A percentile compares a stretch with the other conserved stretches of the same genome.
These are phyloP conservation scores for Globisporangium radiosum DNA, from an alignment of 352 stramenopile genomes.

Conservation along the genomic window DNA sequence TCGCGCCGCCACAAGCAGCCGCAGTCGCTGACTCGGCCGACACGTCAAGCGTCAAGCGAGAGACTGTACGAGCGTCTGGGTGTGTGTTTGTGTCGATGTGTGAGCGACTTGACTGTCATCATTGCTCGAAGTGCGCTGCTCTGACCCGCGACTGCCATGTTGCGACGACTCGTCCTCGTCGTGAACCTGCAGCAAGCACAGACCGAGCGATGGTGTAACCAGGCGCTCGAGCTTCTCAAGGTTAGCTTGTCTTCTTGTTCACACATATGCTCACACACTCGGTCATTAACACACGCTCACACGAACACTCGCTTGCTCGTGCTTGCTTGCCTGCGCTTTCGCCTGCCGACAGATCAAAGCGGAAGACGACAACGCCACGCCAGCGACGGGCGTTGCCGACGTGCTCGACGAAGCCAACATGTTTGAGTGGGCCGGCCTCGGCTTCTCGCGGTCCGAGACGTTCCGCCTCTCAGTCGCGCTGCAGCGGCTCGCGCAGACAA, in stretches of 20 bases:
- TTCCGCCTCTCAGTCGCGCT: conserved; percentile 66
- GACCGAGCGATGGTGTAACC: conserved; percentile 60
- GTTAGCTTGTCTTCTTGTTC: conserved; percentile 4
- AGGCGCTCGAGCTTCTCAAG: conserved; percentile 54
- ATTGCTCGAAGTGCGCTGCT: background rate
- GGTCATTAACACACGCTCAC: background rate
- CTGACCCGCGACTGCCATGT: no score
- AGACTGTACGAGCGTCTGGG: conserved; percentile 32
- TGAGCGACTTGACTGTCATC: background rate
- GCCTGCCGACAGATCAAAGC: conserved; percentile 26
- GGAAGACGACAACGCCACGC: conserved; percentile 36
- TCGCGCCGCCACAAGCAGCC: conserved; percentile 25
- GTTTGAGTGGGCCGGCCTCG: conserved; percentile 74
- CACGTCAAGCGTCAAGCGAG: conserved; percentile 32
- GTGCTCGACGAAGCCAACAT: conserved; percentile 77
- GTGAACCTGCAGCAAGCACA: conserved; percentile 33
- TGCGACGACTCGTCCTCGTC: background rate
- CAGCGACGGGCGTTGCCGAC: conserved; percentile 41
- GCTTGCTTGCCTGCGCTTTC: background rate
- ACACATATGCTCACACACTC: background rate
- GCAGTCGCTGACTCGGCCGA: conserved; percentile 19
- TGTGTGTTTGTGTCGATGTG: conserved; percentile 7
- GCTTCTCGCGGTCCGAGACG: conserved; percentile 66
- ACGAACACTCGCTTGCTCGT: background rate
- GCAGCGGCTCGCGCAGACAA: conserved; percentile 45